phyloP scores from a whole-genome alignment of 1,284 basidiomycete genomes.

The Rhodotorula mucilaginosa region DNA sequence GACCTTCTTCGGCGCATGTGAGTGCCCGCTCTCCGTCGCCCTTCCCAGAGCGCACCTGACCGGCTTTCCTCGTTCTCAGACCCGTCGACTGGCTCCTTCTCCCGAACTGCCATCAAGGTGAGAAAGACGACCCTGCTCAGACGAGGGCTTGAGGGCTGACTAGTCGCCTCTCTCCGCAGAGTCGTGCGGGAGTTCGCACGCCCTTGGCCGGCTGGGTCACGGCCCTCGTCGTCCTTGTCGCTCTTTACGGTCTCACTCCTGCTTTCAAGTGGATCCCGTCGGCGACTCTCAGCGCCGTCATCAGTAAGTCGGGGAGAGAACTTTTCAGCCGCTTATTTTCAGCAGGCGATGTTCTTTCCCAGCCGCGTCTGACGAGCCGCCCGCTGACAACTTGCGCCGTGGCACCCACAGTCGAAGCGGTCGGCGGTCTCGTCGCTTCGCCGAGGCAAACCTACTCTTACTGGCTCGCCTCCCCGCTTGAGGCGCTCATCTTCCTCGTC shows the following conservation, averaged over 20 bases:
- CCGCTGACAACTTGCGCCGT: neutral
- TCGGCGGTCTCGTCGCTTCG: slow-evolving; percentile 84
- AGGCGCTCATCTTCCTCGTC: slow-evolving; percentile 84
- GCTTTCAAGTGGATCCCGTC: slow-evolving; percentile 82
- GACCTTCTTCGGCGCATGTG: slow-evolving; percentile 57
- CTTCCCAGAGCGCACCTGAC: neutral
- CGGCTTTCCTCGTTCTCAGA: slow-evolving; percentile 47
- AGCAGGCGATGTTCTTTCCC: neutral
- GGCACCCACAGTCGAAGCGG: slow-evolving; percentile 40
- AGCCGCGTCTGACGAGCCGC: neutral
- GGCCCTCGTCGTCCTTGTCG: slow-evolving; percentile 84
- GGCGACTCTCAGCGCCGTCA: slow-evolving; percentile 77
- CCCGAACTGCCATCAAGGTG: slow-evolving; percentile 82
- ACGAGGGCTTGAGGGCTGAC: too few species aligned
- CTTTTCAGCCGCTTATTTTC: neutral
- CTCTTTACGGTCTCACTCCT: slow-evolving; percentile 75
- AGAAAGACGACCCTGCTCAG: too few species aligned
- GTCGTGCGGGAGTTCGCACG: slow-evolving; percentile 93
- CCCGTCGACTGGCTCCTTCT: slow-evolving; percentile 97
- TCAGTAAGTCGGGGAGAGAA: slow-evolving; percentile 54
- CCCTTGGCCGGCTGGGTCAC: slow-evolving; percentile 86
- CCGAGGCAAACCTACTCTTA: slow-evolving; percentile 84
- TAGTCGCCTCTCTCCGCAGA: slow-evolving; percentile 44
- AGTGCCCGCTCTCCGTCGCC: neutral
- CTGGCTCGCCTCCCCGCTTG: slow-evolving; percentile 91